phyloP scores from a whole-genome alignment of 306 rosid genomes.

The Quercus ilex region DNA sequence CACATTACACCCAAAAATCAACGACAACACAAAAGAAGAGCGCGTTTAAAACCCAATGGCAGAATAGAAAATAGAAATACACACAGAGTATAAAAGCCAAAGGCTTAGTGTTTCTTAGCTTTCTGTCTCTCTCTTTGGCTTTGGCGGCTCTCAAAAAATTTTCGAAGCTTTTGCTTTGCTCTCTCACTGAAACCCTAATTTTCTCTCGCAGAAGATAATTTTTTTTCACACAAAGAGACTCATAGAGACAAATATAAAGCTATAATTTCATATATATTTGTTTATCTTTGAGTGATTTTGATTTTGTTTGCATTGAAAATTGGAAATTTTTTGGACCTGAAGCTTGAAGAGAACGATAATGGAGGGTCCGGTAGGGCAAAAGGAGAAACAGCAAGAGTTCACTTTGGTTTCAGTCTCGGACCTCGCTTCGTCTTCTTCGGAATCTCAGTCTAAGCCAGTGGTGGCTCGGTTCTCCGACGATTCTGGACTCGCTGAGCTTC shows the following conservation, averaged over 20 bases:
- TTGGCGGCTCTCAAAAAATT: conserved; percentile 61
- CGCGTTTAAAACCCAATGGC: neutral
- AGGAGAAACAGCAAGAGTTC: conserved; percentile 45
- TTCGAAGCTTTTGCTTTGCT: conserved; percentile 17
- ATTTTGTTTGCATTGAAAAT: neutral
- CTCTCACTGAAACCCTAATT: conserved; percentile 65
- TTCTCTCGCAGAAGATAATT: neutral
- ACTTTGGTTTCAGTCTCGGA: conserved; percentile 52
- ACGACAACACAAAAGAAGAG: neutral
- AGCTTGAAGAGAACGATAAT: conserved; percentile 36
- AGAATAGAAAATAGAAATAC: no score
- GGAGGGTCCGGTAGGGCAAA: conserved; percentile 51
- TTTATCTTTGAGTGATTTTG: neutral
- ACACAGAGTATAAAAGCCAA: conserved; percentile 23
- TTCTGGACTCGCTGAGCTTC: conserved; percentile 45
- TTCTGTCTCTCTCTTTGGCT: neutral
- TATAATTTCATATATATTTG: neutral
- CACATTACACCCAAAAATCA: neutral
- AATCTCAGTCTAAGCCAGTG: conserved; percentile 38
- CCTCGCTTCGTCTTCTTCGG: conserved; percentile 40
- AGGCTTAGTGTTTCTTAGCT: neutral
- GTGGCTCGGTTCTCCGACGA: conserved; percentile 57
- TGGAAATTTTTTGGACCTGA: conserved; percentile 1
- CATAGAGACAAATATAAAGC: neutral
- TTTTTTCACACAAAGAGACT: no score